Conservation (phyloP, 2,329 filamentous ascomycete genomes). For the Ophiocordyceps robertsii region DNA sequence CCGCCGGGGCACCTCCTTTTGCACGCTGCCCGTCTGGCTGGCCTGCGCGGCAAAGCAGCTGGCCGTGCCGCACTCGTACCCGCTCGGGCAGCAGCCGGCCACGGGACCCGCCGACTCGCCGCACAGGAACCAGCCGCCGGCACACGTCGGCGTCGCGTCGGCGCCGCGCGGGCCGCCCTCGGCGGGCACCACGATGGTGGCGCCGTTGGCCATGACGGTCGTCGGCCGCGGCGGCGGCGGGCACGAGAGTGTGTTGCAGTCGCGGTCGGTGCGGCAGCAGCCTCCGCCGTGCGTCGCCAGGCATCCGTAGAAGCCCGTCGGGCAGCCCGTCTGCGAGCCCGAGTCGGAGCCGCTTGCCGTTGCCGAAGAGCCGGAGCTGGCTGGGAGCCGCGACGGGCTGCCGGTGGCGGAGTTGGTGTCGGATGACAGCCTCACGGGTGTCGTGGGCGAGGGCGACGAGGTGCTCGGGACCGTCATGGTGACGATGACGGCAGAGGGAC, state of each 20-base stretch:
- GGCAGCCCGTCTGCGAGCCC: constrained; percentile 41
- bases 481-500: constrained; percentile 26
- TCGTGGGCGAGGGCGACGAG: constrained; percentile 20
- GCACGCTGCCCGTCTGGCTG: constrained; percentile 41
- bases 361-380: constrained; percentile 13
- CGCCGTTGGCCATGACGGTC: constrained; percentile 52
- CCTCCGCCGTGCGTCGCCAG: constrained; percentile 68
- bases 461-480: constrained; percentile 25
- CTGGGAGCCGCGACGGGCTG: constrained; percentile 32
- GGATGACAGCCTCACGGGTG: constrained; percentile 16
- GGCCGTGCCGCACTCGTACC: constrained; percentile 58
- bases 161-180: constrained; percentile 21
- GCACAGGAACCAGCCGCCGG: constrained; percentile 68
- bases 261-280: constrained; percentile 77
- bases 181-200: constrained; percentile 57
- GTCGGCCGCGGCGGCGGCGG: constrained; percentile 43
- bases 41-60: constrained; percentile 51
- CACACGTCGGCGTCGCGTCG: constrained; percentile 39
- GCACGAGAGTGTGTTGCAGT: constrained; percentile 74
- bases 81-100: constrained; percentile 73
- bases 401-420: constrained; percentile 23
- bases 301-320: constrained; percentile 86
- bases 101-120: constrained; percentile 40
- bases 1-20: constrained; percentile 33
- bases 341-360: constrained; percentile 23